Conservation (phyloP, 1,284 basidiomycete genomes). For the Cryptococcus jaspeensis region DNA sequence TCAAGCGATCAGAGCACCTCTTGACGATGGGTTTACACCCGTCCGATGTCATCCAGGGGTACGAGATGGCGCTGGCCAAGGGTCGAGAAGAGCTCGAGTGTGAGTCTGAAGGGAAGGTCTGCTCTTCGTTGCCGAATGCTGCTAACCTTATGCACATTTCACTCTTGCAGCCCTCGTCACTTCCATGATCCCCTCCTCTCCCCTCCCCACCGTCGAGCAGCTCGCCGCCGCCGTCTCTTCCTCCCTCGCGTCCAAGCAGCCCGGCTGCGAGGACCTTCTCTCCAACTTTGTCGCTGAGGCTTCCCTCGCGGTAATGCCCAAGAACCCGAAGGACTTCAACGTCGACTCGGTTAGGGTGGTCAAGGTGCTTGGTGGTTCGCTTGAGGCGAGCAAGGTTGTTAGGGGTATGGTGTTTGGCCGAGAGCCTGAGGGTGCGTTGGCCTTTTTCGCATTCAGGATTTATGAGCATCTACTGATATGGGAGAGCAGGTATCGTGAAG, state of each 20-base stretch:
- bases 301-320: slow-evolving; percentile 83
- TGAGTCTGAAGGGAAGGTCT: slow-evolving; percentile 54
- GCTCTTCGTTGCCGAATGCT: background rate
- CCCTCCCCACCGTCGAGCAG: slow-evolving; percentile 72
- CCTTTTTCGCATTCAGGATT: background rate
- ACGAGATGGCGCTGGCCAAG: slow-evolving; percentile 87
- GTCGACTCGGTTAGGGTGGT: slow-evolving; percentile 98
- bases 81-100: slow-evolving; percentile 87
- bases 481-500: slow-evolving; percentile 67
- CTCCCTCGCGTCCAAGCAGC: slow-evolving; percentile 95
- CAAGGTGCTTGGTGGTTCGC: slow-evolving; percentile 94
- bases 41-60: slow-evolving; percentile 89
- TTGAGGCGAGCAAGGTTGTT: slow-evolving; percentile 81
- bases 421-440: slow-evolving; percentile 79
- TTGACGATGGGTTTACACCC: slow-evolving; percentile 97
- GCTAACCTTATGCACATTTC: background rate
- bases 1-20: slow-evolving; percentile 90
- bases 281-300: slow-evolving; percentile 89
- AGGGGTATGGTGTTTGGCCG: slow-evolving; percentile 98
- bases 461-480: background rate
- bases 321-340: slow-evolving; percentile 86
- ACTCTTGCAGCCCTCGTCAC: slow-evolving; percentile 33
- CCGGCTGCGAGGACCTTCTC: slow-evolving; percentile 84
- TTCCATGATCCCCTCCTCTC: slow-evolving; percentile 53
- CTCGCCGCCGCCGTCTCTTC: slow-evolving; percentile 82